These are phyloP conservation scores for Epichloe scottii DNA, from an alignment of 2,329 filamentous ascomycete genomes.

Conservation along the genomic window DNA sequence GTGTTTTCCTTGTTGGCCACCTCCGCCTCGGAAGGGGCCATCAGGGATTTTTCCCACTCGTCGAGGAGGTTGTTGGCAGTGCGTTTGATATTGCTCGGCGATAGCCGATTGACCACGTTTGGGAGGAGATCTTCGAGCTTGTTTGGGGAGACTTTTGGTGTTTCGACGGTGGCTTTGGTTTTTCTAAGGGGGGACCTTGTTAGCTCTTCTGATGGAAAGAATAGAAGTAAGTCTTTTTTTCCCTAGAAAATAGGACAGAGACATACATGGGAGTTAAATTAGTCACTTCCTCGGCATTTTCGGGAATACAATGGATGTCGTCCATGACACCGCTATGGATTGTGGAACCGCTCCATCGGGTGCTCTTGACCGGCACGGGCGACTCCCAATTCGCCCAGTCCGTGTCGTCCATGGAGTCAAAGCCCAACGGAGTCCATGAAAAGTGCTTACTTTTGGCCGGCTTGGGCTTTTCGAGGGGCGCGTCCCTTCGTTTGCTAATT, in stretches of 20 bases:
- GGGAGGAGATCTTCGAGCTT: conserved; percentile 49
- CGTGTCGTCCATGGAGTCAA: conserved; percentile 45
- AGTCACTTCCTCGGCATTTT: conserved; percentile 33
- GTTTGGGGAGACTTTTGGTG: conserved; percentile 21
- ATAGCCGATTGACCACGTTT: conserved; percentile 57
- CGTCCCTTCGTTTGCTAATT: conserved; percentile 16
- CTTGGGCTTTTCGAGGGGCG: conserved; percentile 24
- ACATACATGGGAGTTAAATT: conserved; percentile 18
- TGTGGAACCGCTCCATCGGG: conserved; percentile 53
- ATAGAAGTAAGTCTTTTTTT: neutral
- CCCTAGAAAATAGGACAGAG: neutral
- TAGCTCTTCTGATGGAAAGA: neutral
- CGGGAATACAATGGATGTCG: conserved; percentile 34
- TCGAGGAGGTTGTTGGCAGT: conserved; percentile 80
- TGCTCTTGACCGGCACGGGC: conserved; percentile 39
- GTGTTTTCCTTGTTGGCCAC: conserved; percentile 21
- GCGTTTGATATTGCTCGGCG: conserved; percentile 64
- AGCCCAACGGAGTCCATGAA: conserved; percentile 46
- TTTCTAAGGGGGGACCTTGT: conserved; percentile 14
- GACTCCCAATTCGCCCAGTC: conserved; percentile 56
- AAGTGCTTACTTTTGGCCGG: conserved; percentile 37
- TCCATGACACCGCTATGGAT: conserved; percentile 28
- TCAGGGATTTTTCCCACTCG: conserved; percentile 65
- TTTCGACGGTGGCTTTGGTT: conserved; percentile 20
- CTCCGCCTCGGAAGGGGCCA: conserved; percentile 11